Conservation (phyloP, 768 basidiomycete genomes). For the Mycena galopus region DNA sequence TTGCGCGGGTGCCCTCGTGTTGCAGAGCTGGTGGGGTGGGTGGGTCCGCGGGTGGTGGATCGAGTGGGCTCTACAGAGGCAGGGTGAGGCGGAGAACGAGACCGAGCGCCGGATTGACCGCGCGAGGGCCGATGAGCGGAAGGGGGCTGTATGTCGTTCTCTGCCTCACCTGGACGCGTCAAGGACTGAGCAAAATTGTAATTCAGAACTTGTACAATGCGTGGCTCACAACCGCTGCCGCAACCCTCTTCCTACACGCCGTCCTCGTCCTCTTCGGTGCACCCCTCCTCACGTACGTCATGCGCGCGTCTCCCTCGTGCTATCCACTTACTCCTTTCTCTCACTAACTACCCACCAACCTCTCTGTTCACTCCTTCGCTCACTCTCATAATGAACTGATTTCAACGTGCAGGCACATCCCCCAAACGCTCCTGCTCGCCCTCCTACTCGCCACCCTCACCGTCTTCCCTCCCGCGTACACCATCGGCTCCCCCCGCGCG, state of each 20-base stretch:
- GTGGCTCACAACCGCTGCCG: constrained; percentile 63
- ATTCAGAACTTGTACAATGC: constrained; percentile 67
- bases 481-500: constrained; percentile 67
- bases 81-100: too few species aligned
- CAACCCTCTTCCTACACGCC: constrained; percentile 61
- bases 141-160: constrained; percentile 56
- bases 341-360: too few species aligned
- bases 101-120: constrained; percentile 60
- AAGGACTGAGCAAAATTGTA: constrained; percentile 6
- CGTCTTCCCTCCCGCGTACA: constrained; percentile 76
- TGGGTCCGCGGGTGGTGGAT: constrained; percentile 74
- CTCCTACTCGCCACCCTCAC: constrained; percentile 76
- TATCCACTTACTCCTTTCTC: too few species aligned
- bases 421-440: constrained; percentile 77
- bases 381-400: background rate
- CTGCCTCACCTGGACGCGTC: background rate
- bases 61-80: constrained; percentile 53
- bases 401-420: constrained; percentile 55
- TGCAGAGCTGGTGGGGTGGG: constrained; percentile 81
- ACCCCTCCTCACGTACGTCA: constrained; percentile 68
- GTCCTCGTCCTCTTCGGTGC: constrained; percentile 81
- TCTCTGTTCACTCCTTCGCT: too few species aligned
- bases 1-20: constrained; percentile 63
- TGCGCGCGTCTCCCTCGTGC: constrained; percentile 25
- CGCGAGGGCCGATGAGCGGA: constrained; percentile 52